Evolutionary conservation across 2,329 filamentous ascomycete genomes (phyloP), one percentile per base, ranked within the genome.

Genomic region (Corniculantispora saksenae): DNA sequence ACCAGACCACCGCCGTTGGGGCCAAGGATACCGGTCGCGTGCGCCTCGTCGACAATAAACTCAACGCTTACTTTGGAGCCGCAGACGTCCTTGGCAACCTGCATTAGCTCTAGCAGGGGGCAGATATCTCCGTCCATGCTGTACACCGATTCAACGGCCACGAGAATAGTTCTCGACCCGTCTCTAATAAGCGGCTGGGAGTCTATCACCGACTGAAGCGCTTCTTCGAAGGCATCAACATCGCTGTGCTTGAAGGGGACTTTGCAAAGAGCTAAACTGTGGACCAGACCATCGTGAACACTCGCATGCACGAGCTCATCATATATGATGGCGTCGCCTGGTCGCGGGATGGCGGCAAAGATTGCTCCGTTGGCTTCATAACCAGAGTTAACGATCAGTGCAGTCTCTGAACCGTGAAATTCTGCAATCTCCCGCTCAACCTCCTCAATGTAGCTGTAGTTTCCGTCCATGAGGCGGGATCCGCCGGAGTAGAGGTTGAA

Each of bases 1-100:
- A 86, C 82, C 5, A 85, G 70, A 0, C 84, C 84, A 0, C 75
- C 73, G 0, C 84, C 84, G 1, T 77, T 74, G 0, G 76, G 75
- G 0, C 84, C 84, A 67, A 83, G 78, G 0, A 84, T 74, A 0
- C 84, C 84, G 17, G 78, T 82, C 0, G 79, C 78, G 70, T 87
- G 84, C 0, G 84, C 84, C 67, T 87, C 84, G 67, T 87, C 84
- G 1, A 86, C 78, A 12, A 86, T 72, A 40, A 86, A 77, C 68
- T 83, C 78, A 8, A 76, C 80, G 67, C 77, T 80, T 0, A 73
- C 76, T 0, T 62, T 38, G 1, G 70, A 70, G 5, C 73, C 72
- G 13, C 35, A 72, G 0, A 76, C 23, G 7, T 76, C 72, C 3
- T 77, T 70, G 1, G 74, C 73, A 9, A 72, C 66, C 0, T 76